Conservation (phyloP, 257 asterid species). For the Lithospermum erythrorhizon region DNA sequence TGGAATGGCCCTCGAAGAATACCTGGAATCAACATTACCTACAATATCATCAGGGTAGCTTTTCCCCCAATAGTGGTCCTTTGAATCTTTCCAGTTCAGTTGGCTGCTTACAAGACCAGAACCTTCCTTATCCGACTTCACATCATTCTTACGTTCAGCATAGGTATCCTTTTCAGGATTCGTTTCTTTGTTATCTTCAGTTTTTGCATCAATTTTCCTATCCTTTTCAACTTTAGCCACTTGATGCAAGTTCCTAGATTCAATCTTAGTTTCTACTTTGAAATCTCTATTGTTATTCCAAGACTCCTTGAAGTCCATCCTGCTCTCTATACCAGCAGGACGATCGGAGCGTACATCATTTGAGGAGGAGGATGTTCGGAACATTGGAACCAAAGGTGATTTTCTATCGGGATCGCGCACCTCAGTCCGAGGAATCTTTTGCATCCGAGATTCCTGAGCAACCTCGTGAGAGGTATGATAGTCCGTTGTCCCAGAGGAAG, state of each 20-base stretch:
- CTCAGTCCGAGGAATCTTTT: slow-evolving; percentile 59
- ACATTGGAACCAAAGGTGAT: slow-evolving; percentile 53
- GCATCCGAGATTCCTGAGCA: slow-evolving; percentile 53
- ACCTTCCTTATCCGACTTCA: slow-evolving; percentile 60
- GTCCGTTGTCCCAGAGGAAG: slow-evolving; percentile 38
- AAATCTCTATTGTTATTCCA: slow-evolving; percentile 43
- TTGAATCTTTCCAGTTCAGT: no score
- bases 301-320: slow-evolving; percentile 54
- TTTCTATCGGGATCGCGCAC: slow-evolving; percentile 65
- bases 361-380: slow-evolving; percentile 43
- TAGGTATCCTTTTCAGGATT: slow-evolving; percentile 51
- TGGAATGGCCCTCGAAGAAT: slow-evolving; percentile 34
- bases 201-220: slow-evolving; percentile 31
- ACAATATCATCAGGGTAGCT: slow-evolving; percentile 47
- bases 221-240: slow-evolving; percentile 47
- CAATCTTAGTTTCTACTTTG: slow-evolving; percentile 51
- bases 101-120: slow-evolving; percentile 38
- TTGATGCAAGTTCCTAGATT: slow-evolving; percentile 49
- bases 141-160: slow-evolving; percentile 48
- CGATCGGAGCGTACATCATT: slow-evolving; percentile 50
- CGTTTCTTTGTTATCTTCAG: slow-evolving; percentile 55
- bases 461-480: slow-evolving; percentile 56
- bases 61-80: slow-evolving; percentile 48
- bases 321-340: slow-evolving; percentile 40
- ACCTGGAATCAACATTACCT: slow-evolving; percentile 52